A percentile compares a stretch with the other conserved stretches of the same genome.
Evolutionary conservation across 768 basidiomycete genomes (phyloP).

Genomic region (Podaxis mareebaensis): DNA sequence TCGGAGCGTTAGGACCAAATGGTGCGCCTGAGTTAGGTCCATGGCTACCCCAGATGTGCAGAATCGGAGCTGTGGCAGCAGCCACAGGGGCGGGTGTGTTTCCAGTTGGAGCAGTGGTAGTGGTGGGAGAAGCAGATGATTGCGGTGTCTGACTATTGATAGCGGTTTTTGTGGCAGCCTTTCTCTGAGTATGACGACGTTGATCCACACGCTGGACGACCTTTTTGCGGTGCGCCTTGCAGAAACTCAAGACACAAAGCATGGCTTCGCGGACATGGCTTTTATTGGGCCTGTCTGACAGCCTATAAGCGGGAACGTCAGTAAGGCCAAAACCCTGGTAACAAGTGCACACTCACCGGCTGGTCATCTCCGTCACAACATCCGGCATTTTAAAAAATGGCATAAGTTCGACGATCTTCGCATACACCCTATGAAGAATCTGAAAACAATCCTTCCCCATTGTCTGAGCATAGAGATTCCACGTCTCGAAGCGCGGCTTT

Average conservation of each 20-base stretch:
- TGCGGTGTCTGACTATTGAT: neutral
- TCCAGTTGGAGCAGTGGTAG: neutral
- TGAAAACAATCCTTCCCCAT: conserved; percentile 38
- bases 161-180: conserved; percentile 19
- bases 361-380: conserved; percentile 55
- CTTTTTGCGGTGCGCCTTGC: conserved; percentile 50
- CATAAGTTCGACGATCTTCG: conserved; percentile 50
- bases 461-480: conserved; percentile 41
- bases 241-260: conserved; percentile 47
- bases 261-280: conserved; percentile 52
- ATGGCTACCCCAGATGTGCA: neutral
- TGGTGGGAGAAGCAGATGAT: neutral
- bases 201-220: conserved; percentile 20
- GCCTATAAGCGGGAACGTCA: conserved; percentile 29
- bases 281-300: conserved; percentile 57
- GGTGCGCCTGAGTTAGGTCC: neutral
- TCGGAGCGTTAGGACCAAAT: neutral
- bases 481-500: conserved; percentile 58
- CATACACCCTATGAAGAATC: conserved; percentile 42
- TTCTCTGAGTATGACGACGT: conserved; percentile 19
- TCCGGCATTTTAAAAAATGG: conserved; percentile 55
- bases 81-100: neutral
- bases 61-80: neutral
- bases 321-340: neutral
- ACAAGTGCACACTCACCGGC: conserved; percentile 37